phyloP scores from a whole-genome alignment of 176 grass and related monocot genomes.

The Canna indica region DNA sequence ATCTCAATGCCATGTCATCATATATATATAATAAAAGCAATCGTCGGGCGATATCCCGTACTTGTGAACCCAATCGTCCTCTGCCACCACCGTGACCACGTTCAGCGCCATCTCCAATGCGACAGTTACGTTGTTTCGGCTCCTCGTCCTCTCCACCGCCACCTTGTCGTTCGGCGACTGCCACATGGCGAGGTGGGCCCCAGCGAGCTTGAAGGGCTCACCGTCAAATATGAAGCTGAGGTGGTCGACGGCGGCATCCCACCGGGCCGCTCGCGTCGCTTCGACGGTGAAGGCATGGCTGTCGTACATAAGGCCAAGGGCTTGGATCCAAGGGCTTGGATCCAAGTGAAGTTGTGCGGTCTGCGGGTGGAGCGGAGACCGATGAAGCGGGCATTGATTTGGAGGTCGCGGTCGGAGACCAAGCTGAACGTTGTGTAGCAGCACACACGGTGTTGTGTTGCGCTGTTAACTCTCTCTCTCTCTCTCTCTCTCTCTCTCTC shows the following conservation, averaged over 20 bases:
- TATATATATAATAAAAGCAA: too few species aligned
- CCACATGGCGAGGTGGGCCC: slow-evolving; percentile 25
- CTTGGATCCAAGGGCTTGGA: too few species aligned
- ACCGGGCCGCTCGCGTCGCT: slow-evolving; percentile 1
- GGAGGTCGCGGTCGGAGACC: slow-evolving; percentile 18
- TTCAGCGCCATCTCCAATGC: slow-evolving; percentile 16
- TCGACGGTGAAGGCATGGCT: slow-evolving; percentile 23
- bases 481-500: background rate
- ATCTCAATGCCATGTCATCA: too few species aligned
- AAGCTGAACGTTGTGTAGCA: too few species aligned
- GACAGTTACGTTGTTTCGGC: slow-evolving; percentile 23
- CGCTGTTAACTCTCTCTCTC: background rate
- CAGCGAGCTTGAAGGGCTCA: slow-evolving; percentile 8
- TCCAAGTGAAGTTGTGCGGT: slow-evolving; percentile 33
- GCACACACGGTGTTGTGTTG: background rate
- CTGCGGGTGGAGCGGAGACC: slow-evolving; percentile 24
- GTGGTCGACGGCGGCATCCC: slow-evolving; percentile 25
- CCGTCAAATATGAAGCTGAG: slow-evolving; percentile 18
- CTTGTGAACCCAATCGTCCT: slow-evolving; percentile 29
- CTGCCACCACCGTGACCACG: slow-evolving; percentile 24
- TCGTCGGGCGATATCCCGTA: slow-evolving; percentile 24
- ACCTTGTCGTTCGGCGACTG: slow-evolving; percentile 14
- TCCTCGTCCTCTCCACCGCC: slow-evolving; percentile 23
- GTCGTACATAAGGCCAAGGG: slow-evolving; percentile 24
- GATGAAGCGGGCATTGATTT: slow-evolving; percentile 37